These are phyloP conservation scores for Metschnikowia lunata DNA, from an alignment of 805 yeast genomes.

Conservation along the genomic window DNA sequence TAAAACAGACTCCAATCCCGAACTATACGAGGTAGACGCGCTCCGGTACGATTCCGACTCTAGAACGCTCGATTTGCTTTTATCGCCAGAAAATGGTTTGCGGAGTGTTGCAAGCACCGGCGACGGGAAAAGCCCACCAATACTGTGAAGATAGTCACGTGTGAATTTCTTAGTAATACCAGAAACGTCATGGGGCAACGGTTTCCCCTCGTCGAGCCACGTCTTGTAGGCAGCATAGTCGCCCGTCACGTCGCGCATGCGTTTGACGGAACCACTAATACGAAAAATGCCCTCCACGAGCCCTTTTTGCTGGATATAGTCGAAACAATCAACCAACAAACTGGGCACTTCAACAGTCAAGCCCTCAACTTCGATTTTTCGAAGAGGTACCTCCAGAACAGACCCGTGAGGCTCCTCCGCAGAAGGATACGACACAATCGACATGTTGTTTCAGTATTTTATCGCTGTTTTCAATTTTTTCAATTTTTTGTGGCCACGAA, in stretches of 20 bases:
- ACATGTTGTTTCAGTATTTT: too few relatives aligned
- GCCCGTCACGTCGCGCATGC: conserved; percentile 19
- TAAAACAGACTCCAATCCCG: conserved; percentile 8
- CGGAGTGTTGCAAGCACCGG: conserved; percentile 7
- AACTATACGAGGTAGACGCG: conserved; percentile 8
- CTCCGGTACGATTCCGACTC: conserved; percentile 10
- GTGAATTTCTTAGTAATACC: conserved; percentile 24
- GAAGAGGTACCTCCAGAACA: not conserved
- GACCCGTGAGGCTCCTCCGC: not conserved
- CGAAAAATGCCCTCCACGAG: conserved; percentile 29
- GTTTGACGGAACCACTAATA: conserved; percentile 28
- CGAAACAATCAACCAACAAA: conserved; percentile 19
- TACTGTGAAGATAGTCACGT: conserved; percentile 14
- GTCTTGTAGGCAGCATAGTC: conserved; percentile 15
- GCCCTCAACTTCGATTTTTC: conserved; percentile 4
- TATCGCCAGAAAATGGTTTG: conserved; percentile 3
- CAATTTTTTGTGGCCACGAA: too few relatives aligned
- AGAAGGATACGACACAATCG: too few relatives aligned
- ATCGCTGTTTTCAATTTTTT: too few relatives aligned
- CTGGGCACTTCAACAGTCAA: conserved; percentile 4
- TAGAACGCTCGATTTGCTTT: conserved; percentile 4
- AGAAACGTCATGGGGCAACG: conserved; percentile 25
- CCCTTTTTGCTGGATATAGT: conserved; percentile 17
- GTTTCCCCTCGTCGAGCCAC: conserved; percentile 18
- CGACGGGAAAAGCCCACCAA: conserved; percentile 12